phyloP scores from a whole-genome alignment of 352 stramenopile genomes.

The Blastocystis sp. region DNA sequence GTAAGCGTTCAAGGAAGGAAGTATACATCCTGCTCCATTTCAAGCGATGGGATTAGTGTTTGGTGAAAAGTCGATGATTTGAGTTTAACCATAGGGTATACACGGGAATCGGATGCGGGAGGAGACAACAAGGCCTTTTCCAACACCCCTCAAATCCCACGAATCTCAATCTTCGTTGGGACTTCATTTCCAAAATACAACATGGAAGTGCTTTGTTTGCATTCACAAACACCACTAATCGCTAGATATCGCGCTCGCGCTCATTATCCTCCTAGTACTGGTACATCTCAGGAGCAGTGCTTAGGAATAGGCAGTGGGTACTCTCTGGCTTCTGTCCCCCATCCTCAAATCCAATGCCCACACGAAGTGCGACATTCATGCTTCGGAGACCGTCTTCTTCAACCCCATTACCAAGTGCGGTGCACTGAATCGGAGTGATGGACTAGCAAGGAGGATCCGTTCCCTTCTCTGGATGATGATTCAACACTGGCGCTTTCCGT shows the following conservation, averaged over 20 bases:
- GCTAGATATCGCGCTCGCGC: not conserved
- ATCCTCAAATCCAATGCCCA: constrained; percentile 41
- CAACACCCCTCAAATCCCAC: too few species aligned
- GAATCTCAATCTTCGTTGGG: too few species aligned
- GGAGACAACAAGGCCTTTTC: too few species aligned
- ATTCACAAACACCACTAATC: not conserved
- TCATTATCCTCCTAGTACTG: not conserved
- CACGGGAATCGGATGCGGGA: too few species aligned
- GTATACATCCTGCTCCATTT: too few species aligned
- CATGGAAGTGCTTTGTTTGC: not conserved
- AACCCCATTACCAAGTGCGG: constrained; percentile 18
- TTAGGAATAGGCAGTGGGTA: not conserved
- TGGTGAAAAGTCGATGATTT: too few species aligned
- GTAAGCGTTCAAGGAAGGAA: not conserved
- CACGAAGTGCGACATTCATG: constrained; percentile 3
- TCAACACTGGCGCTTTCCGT: constrained; percentile 76
- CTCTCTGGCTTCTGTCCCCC: constrained; percentile 30
- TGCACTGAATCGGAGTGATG: not conserved
- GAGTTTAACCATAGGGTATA: too few species aligned
- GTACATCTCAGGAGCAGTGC: not conserved
- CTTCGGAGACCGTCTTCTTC: constrained; percentile 45
- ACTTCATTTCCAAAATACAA: not conserved
- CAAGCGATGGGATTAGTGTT: too few species aligned
- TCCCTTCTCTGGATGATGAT: constrained; percentile 73
- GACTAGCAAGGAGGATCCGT: constrained; percentile 33